phyloP scores from a whole-genome alignment of 2,329 filamentous ascomycete species.

The Botrytis paeoniae region DNA sequence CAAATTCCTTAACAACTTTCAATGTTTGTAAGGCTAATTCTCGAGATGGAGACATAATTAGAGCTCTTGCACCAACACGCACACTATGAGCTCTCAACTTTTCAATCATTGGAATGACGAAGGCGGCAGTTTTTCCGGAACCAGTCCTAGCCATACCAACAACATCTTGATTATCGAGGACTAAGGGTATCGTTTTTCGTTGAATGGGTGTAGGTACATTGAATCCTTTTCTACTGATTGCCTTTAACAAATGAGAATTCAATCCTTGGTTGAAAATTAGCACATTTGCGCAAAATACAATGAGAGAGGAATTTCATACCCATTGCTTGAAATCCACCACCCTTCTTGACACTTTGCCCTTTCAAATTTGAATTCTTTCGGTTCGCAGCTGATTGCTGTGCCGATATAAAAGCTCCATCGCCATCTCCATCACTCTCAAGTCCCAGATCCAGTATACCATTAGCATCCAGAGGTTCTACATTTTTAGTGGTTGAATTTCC shows the following conservation, averaged over 20 bases:
- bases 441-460: slow-evolving; percentile 58
- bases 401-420: slow-evolving; percentile 88
- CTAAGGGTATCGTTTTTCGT: slow-evolving; percentile 89
- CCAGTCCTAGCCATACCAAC: slow-evolving; percentile 99
- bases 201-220: slow-evolving; percentile 96
- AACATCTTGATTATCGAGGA: slow-evolving; percentile 89
- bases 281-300: slow-evolving; percentile 3
- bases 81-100: slow-evolving; percentile 83
- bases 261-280: slow-evolving; percentile 52
- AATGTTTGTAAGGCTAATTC: slow-evolving; percentile 93
- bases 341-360: slow-evolving; percentile 85
- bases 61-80: slow-evolving; percentile 77
- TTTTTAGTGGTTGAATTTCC: slow-evolving; percentile 37
- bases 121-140: slow-evolving; percentile 96
- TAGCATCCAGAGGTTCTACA: slow-evolving; percentile 53
- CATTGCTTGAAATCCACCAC: slow-evolving; percentile 96
- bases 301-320: slow-evolving; percentile 47
- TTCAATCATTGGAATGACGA: slow-evolving; percentile 98
- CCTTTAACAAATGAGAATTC: slow-evolving; percentile 79
- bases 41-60: slow-evolving; percentile 88
- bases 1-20: slow-evolving; percentile 94
- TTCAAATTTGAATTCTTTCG: slow-evolving; percentile 80
- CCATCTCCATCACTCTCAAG: slow-evolving; percentile 58
- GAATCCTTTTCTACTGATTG: slow-evolving; percentile 91
- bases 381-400: slow-evolving; percentile 82